phyloP scores from a whole-genome alignment of 108 stramenopile species.

The Fragilaria radians region DNA sequence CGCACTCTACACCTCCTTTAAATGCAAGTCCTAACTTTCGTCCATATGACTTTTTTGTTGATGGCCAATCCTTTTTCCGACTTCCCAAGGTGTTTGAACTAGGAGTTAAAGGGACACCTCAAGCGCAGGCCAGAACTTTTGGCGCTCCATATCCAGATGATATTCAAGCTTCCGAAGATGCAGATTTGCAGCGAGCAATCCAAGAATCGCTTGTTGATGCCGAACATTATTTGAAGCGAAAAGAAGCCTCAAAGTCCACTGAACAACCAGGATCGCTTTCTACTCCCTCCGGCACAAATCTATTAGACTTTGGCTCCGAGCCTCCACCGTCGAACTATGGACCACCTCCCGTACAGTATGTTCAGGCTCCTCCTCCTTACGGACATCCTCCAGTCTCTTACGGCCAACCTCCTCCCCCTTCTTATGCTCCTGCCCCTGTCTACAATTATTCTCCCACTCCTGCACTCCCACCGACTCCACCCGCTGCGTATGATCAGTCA shows the following conservation, averaged over 20 bases:
- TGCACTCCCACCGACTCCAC: no score
- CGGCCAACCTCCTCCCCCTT: conserved; percentile 11
- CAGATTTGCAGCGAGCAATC: conserved; percentile 62
- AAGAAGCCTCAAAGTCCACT: background rate
- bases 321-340: conserved; percentile 12
- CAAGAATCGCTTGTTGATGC: conserved; percentile 51
- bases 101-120: conserved; percentile 42
- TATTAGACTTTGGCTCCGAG: conserved; percentile 9
- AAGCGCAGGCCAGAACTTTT: conserved; percentile 43
- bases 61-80: conserved; percentile 71
- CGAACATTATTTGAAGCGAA: conserved; percentile 18
- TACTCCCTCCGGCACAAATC: conserved; percentile 16
- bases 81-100: conserved; percentile 82
- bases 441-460: conserved; percentile 1
- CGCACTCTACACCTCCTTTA: conserved; percentile 60
- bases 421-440: conserved; percentile 12
- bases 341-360: conserved; percentile 7
- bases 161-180: conserved; percentile 48
- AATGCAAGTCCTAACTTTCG: conserved; percentile 48
- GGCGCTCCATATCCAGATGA: conserved; percentile 8
- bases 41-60: conserved; percentile 78
- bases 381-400: background rate
- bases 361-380: conserved; percentile 5
- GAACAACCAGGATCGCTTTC: conserved; percentile 5
- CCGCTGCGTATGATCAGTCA: no score